Base-by-base conservation (phyloP, 768 basidiomycete species). In the Pleurotus eryngii region DNA sequence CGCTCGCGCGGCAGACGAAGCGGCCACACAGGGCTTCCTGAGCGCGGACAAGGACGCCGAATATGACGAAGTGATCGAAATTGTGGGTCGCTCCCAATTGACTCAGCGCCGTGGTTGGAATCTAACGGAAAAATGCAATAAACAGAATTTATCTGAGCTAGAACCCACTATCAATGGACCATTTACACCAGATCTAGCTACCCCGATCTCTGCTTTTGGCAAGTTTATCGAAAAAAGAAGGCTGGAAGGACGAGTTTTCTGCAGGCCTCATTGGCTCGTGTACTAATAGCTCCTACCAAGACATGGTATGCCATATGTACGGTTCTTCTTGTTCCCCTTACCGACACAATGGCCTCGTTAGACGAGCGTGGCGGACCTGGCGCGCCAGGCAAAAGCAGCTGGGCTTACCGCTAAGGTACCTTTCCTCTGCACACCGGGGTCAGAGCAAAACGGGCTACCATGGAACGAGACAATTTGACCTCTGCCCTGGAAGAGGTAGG, bases 281-380 rank as follows among this genome's bases (percentile, higher is more conserved):
- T 72, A 99, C 97, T 27, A 99, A 99, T 71, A 97, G 95, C 58
- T 97, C 95, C 4, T 99, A 98, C 68, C 92, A 96, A 69, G 92
- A 95, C 67, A 88, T 95, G 92, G 92, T 91, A 59, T 26, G 24
- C 5, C 24, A 26, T 26, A 26, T 9, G 57, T 42, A 56, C n/a
- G 6, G n/a, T 30, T 37, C 45, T 38, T 8, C 50, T 2, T 24
- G 30, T 42, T 53, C 55, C 37, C 18, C 7, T 17, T 0, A n/a
- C 18, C 9, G n/a, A n/a, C 37, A 59, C 30, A 39, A 64, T 60
- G 59, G 48, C 49, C 58, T 53, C 38, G 55, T 14, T 37, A 94
- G 94, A 94, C 94, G 6, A 85, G 91, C 59, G 95, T 96, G 39
- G 93, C 94, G 6, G 88, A 93, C 62, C 81, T 98, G 57, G 95